phyloP scores from a whole-genome alignment of 768 basidiomycete species.

The Podaxis mareebaensis region DNA sequence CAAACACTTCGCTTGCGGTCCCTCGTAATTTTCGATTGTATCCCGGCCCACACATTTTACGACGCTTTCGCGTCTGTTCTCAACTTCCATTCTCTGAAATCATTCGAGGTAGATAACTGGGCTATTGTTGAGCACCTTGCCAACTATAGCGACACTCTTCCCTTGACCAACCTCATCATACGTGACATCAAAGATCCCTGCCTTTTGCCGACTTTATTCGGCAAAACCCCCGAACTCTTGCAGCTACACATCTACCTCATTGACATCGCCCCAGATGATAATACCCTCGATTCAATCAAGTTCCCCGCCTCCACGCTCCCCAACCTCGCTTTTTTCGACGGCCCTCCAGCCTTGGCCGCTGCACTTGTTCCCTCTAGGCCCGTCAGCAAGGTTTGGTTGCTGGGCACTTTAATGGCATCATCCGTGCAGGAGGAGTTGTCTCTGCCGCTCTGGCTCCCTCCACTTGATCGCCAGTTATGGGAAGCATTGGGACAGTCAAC shows the following conservation, averaged over 20 bases:
- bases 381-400: not conserved
- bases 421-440: not conserved
- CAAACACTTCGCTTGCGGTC: not conserved
- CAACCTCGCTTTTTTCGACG: conserved; percentile 8
- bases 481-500: not conserved
- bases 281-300: not conserved
- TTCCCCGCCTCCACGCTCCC: not conserved
- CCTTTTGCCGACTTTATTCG: conserved; percentile 2
- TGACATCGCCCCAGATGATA: not conserved
- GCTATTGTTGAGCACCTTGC: conserved; percentile 1
- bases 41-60: not conserved
- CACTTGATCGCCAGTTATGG: conserved; percentile 1
- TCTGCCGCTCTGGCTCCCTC: not conserved
- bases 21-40: not conserved
- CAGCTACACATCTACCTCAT: conserved; percentile 9
- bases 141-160: not conserved
- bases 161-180: conserved; percentile 1
- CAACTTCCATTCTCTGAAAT: not conserved
- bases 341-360: conserved; percentile 1
- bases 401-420: not conserved
- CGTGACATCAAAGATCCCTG: not conserved
- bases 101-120: conserved; percentile 10
- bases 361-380: conserved; percentile 6
- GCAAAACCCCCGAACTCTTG: not conserved
- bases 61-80: not conserved